Conservation (phyloP, 2,329 filamentous ascomycete species). For the Diaporthe citrichinensis region DNA sequence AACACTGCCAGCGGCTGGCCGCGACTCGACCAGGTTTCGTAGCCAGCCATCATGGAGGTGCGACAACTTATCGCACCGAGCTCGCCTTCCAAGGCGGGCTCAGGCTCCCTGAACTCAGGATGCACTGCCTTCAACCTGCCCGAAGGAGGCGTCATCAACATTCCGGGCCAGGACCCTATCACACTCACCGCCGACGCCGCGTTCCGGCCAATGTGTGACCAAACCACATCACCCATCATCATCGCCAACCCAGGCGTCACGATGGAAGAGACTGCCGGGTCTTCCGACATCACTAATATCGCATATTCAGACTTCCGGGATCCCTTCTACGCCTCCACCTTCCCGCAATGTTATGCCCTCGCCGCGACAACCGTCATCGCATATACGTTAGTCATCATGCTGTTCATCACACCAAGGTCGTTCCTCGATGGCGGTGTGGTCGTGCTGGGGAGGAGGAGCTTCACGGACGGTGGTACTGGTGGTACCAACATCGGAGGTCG, state of each 20-base stretch:
- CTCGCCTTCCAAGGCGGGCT: conserved; percentile 41
- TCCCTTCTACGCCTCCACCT: conserved; percentile 94
- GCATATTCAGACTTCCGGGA: conserved; percentile 78
- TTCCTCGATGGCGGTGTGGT: conserved; percentile 90
- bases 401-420: conserved; percentile 94
- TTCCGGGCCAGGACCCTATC: conserved; percentile 67
- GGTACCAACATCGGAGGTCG: conserved; percentile 90
- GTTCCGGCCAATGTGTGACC: conserved; percentile 71
- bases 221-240: conserved; percentile 56
- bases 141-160: conserved; percentile 61
- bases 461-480: conserved; percentile 84
- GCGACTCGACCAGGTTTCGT: conserved; percentile 43
- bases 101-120: conserved; percentile 40
- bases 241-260: conserved; percentile 57
- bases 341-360: conserved; percentile 93
- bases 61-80: conserved; percentile 44
- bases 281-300: conserved; percentile 49
- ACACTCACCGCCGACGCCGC: conserved; percentile 72
- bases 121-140: conserved; percentile 55
- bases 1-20: conserved; percentile 45
- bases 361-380: conserved; percentile 91
- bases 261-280: conserved; percentile 46
- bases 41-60: conserved; percentile 48
- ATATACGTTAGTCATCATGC: conserved; percentile 93
- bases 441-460: conserved; percentile 83